Evolutionary conservation across 441 rosid genomes (phyloP).

Genomic region (Populus hybrid): DNA sequence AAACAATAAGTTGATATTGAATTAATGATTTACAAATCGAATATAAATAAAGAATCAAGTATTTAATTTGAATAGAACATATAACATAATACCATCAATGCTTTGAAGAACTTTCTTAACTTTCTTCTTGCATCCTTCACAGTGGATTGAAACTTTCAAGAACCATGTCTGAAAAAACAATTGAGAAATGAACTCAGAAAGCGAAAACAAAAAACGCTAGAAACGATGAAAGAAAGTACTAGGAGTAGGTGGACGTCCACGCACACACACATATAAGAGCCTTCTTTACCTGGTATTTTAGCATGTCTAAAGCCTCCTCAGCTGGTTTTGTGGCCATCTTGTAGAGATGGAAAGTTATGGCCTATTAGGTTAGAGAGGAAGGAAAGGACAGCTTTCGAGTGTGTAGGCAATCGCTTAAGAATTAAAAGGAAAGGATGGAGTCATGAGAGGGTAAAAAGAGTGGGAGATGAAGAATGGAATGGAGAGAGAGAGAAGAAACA

Average conservation of each 20-base stretch:
- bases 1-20: not conserved
- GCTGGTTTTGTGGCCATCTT: constrained; percentile 42
- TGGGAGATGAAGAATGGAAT: not conserved
- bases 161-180: constrained; percentile 52
- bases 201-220: too few relatives aligned
- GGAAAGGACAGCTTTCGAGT: not conserved
- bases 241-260: not conserved
- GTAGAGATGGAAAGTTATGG: constrained; percentile 5
- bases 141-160: constrained; percentile 62
- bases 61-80: not conserved
- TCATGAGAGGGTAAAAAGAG: constrained; percentile 1
- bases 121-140: constrained; percentile 71
- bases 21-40: too few relatives aligned
- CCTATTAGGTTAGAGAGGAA: constrained; percentile 3
- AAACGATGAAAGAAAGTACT: not conserved
- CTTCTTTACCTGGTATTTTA: constrained; percentile 44
- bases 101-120: constrained; percentile 62
- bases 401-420: constrained; percentile 11
- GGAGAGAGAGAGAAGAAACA: not conserved
- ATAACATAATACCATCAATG: constrained; percentile 44
- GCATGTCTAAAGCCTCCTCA: constrained; percentile 32
- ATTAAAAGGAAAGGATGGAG: not conserved
- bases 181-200: not conserved
- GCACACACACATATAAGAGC: not conserved
- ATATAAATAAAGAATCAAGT: not conserved